Conservation (phyloP, 208 protist genomes). For the Leishmania arabica region DNA sequence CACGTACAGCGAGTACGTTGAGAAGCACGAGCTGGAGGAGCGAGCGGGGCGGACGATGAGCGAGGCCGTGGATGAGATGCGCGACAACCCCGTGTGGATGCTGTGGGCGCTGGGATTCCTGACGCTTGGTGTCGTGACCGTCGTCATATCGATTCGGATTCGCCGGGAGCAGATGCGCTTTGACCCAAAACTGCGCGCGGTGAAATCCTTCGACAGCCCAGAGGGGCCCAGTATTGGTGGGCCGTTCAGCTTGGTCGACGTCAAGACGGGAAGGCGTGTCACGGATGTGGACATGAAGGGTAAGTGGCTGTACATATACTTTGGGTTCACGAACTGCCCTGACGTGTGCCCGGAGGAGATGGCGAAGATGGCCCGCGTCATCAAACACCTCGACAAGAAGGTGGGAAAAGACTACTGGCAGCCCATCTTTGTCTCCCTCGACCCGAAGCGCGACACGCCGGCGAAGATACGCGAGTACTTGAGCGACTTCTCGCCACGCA, state of each 20-base stretch:
- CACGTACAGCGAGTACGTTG: conserved; percentile 82
- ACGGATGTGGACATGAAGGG: conserved; percentile 83
- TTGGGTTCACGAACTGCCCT: conserved; percentile 97
- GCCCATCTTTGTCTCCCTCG: conserved; percentile 94
- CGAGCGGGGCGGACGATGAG: conserved; percentile 41
- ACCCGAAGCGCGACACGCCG: conserved; percentile 92
- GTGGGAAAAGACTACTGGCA: conserved; percentile 81
- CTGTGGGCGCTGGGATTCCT: conserved; percentile 70
- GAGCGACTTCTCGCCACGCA: conserved; percentile 87
- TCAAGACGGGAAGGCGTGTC: conserved; percentile 64
- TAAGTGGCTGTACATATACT: conserved; percentile 96
- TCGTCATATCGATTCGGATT: conserved; percentile 78
- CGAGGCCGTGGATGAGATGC: conserved; percentile 57
- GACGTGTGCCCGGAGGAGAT: conserved; percentile 97
- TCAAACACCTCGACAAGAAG: conserved; percentile 79
- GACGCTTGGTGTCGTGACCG: conserved; percentile 50
- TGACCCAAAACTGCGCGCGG: conserved; percentile 71
- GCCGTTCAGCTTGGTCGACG: conserved; percentile 62
- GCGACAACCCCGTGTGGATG: conserved; percentile 84
- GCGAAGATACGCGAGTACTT: conserved; percentile 86
- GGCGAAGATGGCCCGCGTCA: conserved; percentile 91
- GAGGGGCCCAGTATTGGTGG: conserved; percentile 82
- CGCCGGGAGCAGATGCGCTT: conserved; percentile 81
- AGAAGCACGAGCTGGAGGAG: conserved; percentile 62
- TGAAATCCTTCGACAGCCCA: conserved; percentile 68